Conservation (phyloP, 2,329 filamentous ascomycete species). For the Aspergillus udagawae region DNA sequence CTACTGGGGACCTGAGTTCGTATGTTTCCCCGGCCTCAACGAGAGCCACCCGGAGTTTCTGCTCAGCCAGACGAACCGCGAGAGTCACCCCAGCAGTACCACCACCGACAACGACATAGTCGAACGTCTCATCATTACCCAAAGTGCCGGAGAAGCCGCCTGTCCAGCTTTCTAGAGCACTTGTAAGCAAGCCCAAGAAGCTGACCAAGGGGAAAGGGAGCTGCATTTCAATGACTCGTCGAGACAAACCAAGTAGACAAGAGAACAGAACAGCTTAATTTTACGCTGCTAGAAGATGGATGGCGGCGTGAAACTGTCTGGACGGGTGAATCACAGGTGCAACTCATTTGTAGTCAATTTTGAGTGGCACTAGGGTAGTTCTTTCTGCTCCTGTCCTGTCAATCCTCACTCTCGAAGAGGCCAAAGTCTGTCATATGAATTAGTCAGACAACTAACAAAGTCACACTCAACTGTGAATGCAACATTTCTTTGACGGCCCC, state of each 20-base stretch:
- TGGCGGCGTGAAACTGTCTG: background rate
- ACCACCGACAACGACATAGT: constrained; percentile 33
- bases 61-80: constrained; percentile 51
- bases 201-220: background rate
- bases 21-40: constrained; percentile 44
- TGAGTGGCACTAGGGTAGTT: background rate
- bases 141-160: background rate
- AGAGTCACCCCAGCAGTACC: constrained; percentile 41
- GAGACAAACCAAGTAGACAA: background rate
- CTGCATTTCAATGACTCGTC: background rate
- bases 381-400: background rate
- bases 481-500: background rate
- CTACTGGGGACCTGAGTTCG: constrained; percentile 52
- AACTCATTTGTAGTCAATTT: background rate
- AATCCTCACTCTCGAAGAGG: background rate
- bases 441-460: background rate
- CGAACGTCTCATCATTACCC: constrained; percentile 9
- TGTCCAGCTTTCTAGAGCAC: background rate
- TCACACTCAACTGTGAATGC: background rate
- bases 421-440: no score
- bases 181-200: background rate
- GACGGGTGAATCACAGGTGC: background rate
- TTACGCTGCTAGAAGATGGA: background rate
- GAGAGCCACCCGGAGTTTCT: constrained; percentile 37
- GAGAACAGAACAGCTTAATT: background rate